phyloP scores from a whole-genome alignment of 2,329 filamentous ascomycete species.

The Sodiomyces alkalinus region DNA sequence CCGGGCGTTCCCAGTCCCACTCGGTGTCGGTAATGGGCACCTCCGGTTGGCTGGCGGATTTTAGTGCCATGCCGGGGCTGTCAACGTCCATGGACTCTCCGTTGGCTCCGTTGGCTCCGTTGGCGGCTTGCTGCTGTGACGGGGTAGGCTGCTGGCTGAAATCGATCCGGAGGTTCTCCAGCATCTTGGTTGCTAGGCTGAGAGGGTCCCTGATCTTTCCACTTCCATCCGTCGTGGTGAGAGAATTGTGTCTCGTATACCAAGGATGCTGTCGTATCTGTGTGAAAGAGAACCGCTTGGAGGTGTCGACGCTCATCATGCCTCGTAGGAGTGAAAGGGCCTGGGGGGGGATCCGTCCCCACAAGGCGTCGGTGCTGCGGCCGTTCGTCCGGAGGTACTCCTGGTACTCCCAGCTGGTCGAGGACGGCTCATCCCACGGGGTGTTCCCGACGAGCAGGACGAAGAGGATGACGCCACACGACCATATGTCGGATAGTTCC shows the following conservation, averaged over 20 bases:
- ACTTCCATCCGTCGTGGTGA: conserved; percentile 62
- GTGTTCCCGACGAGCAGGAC: conserved; percentile 92
- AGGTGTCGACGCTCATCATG: conserved; percentile 75
- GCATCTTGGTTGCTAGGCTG: conserved; percentile 83
- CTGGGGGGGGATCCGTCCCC: conserved; percentile 60
- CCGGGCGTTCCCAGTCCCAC: conserved; percentile 79
- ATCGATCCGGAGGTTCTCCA: conserved; percentile 80
- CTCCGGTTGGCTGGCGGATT: conserved; percentile 66
- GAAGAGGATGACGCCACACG: conserved; percentile 93
- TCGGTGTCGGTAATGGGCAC: conserved; percentile 56
- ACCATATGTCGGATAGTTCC: conserved; percentile 88
- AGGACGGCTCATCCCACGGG: conserved; percentile 88
- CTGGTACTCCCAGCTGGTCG: conserved; percentile 75
- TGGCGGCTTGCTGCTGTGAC: no score
- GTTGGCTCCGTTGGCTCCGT: conserved; percentile 9
- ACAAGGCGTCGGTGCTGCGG: conserved; percentile 72
- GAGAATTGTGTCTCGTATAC: conserved; percentile 73
- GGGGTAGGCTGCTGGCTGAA: conserved; percentile 41
- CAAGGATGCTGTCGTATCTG: conserved; percentile 85
- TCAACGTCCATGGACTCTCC: conserved; percentile 59
- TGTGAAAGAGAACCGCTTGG: conserved; percentile 67
- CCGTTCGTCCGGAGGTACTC: conserved; percentile 72
- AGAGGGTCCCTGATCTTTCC: conserved; percentile 68
- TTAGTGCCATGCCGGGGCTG: conserved; percentile 22
- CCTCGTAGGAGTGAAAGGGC: conserved; percentile 73